Percentiles rank a stretch among this genome's conserved stretches.
Conservation (phyloP, 352 stramenopile genomes). For the Plasmopara viticola region DNA sequence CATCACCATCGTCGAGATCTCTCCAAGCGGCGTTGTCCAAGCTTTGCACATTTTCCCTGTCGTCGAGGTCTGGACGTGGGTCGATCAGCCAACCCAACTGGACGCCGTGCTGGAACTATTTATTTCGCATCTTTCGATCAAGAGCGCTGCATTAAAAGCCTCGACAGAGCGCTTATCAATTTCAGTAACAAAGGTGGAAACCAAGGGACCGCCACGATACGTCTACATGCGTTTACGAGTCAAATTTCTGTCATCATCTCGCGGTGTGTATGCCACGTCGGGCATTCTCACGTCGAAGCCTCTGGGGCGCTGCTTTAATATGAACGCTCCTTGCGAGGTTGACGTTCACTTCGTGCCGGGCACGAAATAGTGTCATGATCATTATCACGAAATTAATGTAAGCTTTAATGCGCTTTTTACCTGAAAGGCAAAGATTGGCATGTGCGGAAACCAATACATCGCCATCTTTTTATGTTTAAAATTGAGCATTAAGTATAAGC, state of each 20-base stretch:
- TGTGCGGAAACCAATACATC: no score
- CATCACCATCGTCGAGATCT: conserved; percentile 13
- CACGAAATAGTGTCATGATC: no score
- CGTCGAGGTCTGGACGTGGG: conserved; percentile 3
- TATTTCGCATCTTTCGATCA: conserved; percentile 8
- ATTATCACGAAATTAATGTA: no score
- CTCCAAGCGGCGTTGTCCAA: conserved; percentile 7
- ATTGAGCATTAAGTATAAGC: no score
- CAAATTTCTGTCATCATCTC: conserved; percentile 1
- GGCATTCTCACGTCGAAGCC: conserved; percentile 8
- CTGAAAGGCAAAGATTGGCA: no score
- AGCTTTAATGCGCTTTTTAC: no score
- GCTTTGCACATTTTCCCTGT: conserved; percentile 1
- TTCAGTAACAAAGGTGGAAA: conserved; percentile 11
- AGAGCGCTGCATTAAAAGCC: conserved; percentile 3
- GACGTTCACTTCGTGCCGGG: background rate
- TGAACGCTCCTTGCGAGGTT: conserved; percentile 8
- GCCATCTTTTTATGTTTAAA: no score
- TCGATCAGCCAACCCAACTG: conserved; percentile 16
- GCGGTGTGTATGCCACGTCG: conserved; percentile 10
- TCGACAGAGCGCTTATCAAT: conserved; percentile 12
- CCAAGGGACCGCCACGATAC: no score
- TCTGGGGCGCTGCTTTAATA: conserved; percentile 4
- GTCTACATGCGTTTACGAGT: background rate
- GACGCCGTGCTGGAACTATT: conserved; percentile 15